These are phyloP conservation scores for Globisporangium polare DNA, from an alignment of 352 stramenopile genomes.

Conservation along the genomic window DNA sequence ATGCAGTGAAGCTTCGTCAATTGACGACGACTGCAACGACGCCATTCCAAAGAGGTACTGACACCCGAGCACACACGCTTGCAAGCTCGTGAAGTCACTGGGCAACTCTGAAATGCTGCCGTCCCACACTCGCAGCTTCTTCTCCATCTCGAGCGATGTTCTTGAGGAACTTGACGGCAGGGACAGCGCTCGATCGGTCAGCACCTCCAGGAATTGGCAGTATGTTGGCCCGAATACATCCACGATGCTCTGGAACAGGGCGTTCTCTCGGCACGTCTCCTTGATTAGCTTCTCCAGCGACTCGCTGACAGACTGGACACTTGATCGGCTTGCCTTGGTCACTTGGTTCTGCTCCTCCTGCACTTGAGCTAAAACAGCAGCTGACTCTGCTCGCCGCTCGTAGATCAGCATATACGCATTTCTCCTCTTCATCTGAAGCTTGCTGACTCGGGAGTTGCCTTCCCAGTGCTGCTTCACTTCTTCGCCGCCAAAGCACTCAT, in stretches of 20 bases:
- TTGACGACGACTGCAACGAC: constrained; percentile 12
- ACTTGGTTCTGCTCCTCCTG: neutral
- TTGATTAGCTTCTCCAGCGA: constrained; percentile 16
- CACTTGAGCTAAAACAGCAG: neutral
- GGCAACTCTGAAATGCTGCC: neutral
- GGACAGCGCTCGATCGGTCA: constrained; percentile 13
- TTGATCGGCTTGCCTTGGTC: neutral
- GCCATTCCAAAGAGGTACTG: constrained; percentile 39
- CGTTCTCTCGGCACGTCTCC: constrained; percentile 27
- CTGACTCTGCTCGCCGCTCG: constrained; percentile 24
- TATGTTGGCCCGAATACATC: constrained; percentile 34
- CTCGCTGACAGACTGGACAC: neutral
- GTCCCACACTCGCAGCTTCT: neutral
- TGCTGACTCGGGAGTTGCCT: constrained; percentile 20
- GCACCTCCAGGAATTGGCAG: constrained; percentile 20
- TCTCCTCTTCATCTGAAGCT: constrained; percentile 55
- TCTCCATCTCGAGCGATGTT: neutral
- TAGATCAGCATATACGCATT: constrained; percentile 84
- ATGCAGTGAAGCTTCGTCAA: neutral
- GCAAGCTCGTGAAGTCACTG: neutral
- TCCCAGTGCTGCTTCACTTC: constrained; percentile 67
- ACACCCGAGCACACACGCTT: constrained; percentile 22
- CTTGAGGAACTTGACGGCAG: neutral
- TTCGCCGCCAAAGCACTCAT: constrained; percentile 90
- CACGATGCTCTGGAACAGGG: constrained; percentile 28